phyloP scores from a whole-genome alignment of 257 asterid species.

The Solanum phureja region DNA sequence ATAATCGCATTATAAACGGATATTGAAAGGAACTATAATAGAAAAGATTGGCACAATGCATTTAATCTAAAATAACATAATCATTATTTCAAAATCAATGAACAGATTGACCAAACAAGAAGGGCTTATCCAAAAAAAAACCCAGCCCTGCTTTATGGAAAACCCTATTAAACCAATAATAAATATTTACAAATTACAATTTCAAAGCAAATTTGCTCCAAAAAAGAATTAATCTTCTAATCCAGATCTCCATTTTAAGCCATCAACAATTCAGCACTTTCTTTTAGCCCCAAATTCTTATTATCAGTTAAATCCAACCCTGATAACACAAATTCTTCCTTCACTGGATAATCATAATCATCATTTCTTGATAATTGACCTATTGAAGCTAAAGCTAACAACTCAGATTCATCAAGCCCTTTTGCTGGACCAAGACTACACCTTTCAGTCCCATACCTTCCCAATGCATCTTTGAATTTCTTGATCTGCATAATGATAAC shows the following conservation, averaged over 20 bases:
- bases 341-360: not conserved
- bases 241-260: slow-evolving; percentile 16
- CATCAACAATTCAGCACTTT: slow-evolving; percentile 35
- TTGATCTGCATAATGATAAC: slow-evolving; percentile 44
- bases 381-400: slow-evolving; percentile 57
- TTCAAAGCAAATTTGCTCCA: not conserved
- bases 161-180: not conserved
- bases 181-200: slow-evolving; percentile 26
- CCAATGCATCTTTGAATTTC: slow-evolving; percentile 81
- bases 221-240: not conserved
- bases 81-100: not conserved
- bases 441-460: slow-evolving; percentile 55
- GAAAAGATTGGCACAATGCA: not conserved
- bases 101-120: slow-evolving; percentile 17
- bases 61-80: not conserved
- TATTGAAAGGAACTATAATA: not conserved
- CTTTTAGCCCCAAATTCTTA: slow-evolving; percentile 18
- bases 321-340: slow-evolving; percentile 21
- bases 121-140: slow-evolving; percentile 40
- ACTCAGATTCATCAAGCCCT: slow-evolving; percentile 68
- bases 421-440: slow-evolving; percentile 55
- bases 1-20: not conserved
- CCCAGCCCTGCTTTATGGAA: slow-evolving; percentile 32
- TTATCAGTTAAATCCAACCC: slow-evolving; percentile 10
- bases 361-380: slow-evolving; percentile 33